Conservation (phyloP, 805 yeast genomes). For the Grigorovia jiainica region DNA sequence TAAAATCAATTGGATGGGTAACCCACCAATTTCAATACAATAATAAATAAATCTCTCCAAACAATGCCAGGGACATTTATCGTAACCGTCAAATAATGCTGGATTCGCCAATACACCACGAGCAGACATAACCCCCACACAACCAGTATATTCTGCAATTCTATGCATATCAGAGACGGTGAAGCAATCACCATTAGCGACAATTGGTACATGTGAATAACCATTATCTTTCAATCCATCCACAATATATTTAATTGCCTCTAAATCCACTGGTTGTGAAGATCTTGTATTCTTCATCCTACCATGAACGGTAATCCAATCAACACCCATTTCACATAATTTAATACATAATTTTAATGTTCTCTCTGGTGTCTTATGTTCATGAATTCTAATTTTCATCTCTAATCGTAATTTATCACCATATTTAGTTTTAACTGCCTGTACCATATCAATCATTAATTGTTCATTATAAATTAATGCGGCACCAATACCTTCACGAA, state of each 20-base stretch:
- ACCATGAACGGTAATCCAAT: conserved; percentile 90
- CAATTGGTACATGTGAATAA: conserved; percentile 57
- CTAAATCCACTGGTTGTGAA: conserved; percentile 71
- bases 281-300: conserved; percentile 79
- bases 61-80: conserved; percentile 82
- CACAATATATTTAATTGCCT: conserved; percentile 63
- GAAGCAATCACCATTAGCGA: conserved; percentile 97
- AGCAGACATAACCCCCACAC: conserved; percentile 93
- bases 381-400: conserved; percentile 85
- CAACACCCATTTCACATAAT: conserved; percentile 84
- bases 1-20: conserved; percentile 75
- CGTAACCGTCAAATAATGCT: conserved; percentile 69
- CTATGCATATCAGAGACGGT: conserved; percentile 49
- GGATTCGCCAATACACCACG: conserved; percentile 84
- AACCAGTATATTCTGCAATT: conserved; percentile 60
- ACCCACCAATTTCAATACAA: conserved; percentile 61
- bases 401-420: conserved; percentile 71
- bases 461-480: conserved; percentile 83
- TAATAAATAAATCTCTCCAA: conserved; percentile 76
- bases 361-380: conserved; percentile 45
- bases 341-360: conserved; percentile 63
- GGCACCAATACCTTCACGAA: conserved; percentile 93
- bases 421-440: conserved; percentile 66
- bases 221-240: conserved; percentile 26
- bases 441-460: conserved; percentile 72